These are phyloP conservation scores for Xeromyces bisporus DNA, from an alignment of 495 filamentous ascomycete genomes.

Conservation along the genomic window DNA sequence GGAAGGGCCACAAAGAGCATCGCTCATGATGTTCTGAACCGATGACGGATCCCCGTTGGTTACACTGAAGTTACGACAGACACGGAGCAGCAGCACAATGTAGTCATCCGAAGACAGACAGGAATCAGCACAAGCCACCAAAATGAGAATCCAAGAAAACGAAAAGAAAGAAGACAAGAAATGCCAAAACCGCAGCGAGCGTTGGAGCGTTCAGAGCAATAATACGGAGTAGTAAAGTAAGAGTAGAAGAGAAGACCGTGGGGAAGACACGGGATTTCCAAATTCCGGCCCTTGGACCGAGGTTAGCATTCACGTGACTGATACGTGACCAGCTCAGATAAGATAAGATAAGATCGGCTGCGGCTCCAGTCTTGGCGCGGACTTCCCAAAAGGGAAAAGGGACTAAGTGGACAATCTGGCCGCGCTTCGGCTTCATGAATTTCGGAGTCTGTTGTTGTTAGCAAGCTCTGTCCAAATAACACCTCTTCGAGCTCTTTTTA, in stretches of 20 bases:
- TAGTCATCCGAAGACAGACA: too few species aligned
- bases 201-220: too few species aligned
- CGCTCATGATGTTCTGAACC: constrained; percentile 56
- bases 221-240: too few species aligned
- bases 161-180: neutral
- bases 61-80: too few species aligned
- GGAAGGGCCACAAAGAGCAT: constrained; percentile 74
- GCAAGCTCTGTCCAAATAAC: too few species aligned
- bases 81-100: too few species aligned
- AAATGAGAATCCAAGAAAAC: too few species aligned
- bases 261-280: neutral
- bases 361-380: constrained; percentile 9
- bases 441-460: too few species aligned
- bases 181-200: too few species aligned
- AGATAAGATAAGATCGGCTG: constrained; percentile 24
- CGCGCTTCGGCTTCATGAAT: constrained; percentile 14
- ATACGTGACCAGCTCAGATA: constrained; percentile 14
- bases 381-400: constrained; percentile 14
- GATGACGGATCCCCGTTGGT: too few species aligned
- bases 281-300: constrained; percentile 11
- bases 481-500: neutral
- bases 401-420: constrained; percentile 15
- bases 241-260: neutral
- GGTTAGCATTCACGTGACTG: constrained; percentile 12
- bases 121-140: too few species aligned